Conservation (phyloP, 2,329 filamentous ascomycete species). For the Acarospora socialis region DNA sequence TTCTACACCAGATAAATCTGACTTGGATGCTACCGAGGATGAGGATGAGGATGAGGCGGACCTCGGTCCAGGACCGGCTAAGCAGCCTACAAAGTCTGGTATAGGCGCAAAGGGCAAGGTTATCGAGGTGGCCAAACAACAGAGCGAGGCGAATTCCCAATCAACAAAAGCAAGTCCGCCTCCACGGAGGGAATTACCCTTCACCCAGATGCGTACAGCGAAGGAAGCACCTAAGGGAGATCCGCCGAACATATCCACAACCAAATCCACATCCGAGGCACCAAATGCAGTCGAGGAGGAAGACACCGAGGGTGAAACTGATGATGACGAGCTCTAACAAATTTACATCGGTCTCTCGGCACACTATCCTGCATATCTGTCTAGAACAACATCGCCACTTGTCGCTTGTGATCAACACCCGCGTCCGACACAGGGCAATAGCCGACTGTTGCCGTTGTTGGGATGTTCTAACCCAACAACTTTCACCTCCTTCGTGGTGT, state of each 20-base stretch:
- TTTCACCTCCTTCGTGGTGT: too few relatives aligned
- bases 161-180: conserved; percentile 17
- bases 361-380: too few relatives aligned
- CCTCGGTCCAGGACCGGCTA: background rate
- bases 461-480: too few relatives aligned
- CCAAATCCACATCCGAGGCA: background rate
- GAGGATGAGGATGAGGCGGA: conserved; percentile 7
- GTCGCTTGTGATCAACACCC: too few relatives aligned
- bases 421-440: too few relatives aligned
- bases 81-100: background rate
- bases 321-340: conserved; percentile 28
- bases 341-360: too few relatives aligned
- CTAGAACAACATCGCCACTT: too few relatives aligned
- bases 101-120: background rate
- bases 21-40: conserved; percentile 12
- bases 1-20: conserved; percentile 7
- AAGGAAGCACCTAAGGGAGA: conserved; percentile 3
- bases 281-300: conserved; percentile 12
- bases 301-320: conserved; percentile 23
- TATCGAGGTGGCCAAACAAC: background rate
- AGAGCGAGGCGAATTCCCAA: background rate
- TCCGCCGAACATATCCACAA: background rate
- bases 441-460: too few relatives aligned
- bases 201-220: conserved; percentile 16
- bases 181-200: conserved; percentile 29